Conservation (phyloP, 257 asterid genomes). For the Solanum ahanhuiri region DNA sequence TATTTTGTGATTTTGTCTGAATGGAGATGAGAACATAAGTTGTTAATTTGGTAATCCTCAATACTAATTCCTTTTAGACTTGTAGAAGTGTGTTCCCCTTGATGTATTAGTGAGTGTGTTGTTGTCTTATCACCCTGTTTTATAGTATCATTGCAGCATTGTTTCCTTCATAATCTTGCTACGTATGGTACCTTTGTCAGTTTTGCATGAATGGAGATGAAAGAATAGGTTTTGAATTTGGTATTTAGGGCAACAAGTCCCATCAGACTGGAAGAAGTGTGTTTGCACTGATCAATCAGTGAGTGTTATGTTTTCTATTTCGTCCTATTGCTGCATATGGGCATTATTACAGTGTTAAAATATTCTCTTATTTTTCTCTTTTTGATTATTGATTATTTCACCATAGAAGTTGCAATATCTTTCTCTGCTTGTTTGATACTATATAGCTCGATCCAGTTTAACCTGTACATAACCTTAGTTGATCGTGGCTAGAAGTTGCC, state of each 20-base stretch:
- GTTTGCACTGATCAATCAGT: background rate
- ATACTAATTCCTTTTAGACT: background rate
- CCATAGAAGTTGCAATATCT: background rate
- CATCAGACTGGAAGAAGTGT: background rate
- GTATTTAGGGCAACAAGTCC: background rate
- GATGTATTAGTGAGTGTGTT: background rate
- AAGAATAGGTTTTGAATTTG: background rate
- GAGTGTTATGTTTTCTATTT: background rate
- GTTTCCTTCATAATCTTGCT: background rate
- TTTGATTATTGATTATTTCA: background rate
- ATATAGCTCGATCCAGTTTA: background rate
- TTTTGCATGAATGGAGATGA: background rate
- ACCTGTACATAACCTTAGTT: background rate
- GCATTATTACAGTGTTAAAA: background rate
- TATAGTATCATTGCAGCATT: background rate
- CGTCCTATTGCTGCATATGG: background rate
- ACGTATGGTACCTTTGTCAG: conserved; percentile 14
- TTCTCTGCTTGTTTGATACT: background rate
- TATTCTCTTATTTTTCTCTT: background rate
- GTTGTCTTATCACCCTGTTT: background rate
- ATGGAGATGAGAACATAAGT: background rate
- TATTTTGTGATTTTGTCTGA: conserved; percentile 17
- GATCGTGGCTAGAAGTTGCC: conserved; percentile 5
- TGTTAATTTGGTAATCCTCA: background rate
- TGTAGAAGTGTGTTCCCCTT: background rate